Evolutionary conservation across 2,329 filamentous ascomycete species (phyloP).

Genomic region (Diaporthe humulicola): DNA sequence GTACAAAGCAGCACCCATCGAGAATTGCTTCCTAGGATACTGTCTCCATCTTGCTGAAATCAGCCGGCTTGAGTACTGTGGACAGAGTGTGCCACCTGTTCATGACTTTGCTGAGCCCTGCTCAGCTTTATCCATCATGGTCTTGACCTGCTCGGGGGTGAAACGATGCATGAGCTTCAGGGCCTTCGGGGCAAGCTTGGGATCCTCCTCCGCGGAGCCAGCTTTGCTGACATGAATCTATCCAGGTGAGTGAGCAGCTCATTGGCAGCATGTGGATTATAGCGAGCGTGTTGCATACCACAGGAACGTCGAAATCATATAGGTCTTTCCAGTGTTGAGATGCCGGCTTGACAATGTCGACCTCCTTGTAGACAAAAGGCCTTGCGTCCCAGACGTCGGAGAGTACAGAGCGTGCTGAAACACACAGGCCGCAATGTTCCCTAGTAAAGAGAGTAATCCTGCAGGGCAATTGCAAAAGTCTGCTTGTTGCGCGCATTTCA

Average conservation of each 20-base stretch:
- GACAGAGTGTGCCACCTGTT: background rate
- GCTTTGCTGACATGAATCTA: constrained; percentile 75
- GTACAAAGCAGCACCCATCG: background rate
- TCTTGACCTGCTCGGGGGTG: constrained; percentile 73
- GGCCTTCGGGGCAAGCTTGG: constrained; percentile 69
- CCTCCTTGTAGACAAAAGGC: constrained; percentile 77
- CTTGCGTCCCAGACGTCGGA: constrained; percentile 76
- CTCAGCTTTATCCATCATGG: constrained; percentile 75
- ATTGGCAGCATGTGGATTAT: background rate
- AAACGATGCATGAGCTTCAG: constrained; percentile 85
- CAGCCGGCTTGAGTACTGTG: background rate
- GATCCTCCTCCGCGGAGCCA: constrained; percentile 62
- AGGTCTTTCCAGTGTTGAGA: constrained; percentile 76
- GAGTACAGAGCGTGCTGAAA: constrained; percentile 75
- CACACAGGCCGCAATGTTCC: constrained; percentile 78
- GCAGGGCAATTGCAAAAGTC: constrained; percentile 65
- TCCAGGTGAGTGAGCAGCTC: background rate
- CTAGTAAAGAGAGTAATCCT: constrained; percentile 83
- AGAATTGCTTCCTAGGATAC: background rate
- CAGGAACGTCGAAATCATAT: constrained; percentile 87
- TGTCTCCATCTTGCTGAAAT: background rate
- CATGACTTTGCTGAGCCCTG: constrained; percentile 39
- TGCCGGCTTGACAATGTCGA: constrained; percentile 76
- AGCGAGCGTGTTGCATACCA: constrained; percentile 64
- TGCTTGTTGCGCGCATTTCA: constrained; percentile 64